Evolutionary conservation across 768 basidiomycete species (phyloP).

Genomic region (Cyclocybe cylindracea): DNA sequence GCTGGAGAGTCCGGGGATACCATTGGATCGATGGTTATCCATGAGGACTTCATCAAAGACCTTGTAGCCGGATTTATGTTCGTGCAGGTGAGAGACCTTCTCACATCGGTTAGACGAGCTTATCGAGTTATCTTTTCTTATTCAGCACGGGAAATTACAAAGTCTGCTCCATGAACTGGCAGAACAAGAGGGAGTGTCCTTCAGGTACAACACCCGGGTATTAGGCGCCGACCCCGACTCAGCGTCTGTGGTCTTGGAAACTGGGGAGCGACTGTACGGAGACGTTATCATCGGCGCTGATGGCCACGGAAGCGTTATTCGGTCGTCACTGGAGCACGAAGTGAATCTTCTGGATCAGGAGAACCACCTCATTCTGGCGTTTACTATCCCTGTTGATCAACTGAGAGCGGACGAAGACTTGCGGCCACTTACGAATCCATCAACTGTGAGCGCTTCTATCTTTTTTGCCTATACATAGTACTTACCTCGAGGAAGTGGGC

Average conservation of each 20-base stretch:
- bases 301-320: conserved; percentile 45
- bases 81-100: conserved; percentile 34
- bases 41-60: conserved; percentile 24
- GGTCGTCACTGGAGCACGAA: conserved; percentile 30
- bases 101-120: neutral
- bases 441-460: conserved; percentile 26
- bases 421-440: conserved; percentile 21
- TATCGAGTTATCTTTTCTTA: neutral
- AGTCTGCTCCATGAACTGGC: conserved; percentile 48
- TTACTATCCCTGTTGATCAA: conserved; percentile 29
- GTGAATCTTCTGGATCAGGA: conserved; percentile 15
- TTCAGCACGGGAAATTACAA: conserved; percentile 55
- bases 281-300: conserved; percentile 66
- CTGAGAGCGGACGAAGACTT: conserved; percentile 35
- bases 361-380: conserved; percentile 29
- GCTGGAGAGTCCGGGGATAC: conserved; percentile 45
- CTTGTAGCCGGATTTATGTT: conserved; percentile 42
- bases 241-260: conserved; percentile 37
- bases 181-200: conserved; percentile 44
- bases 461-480: neutral
- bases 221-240: conserved; percentile 27
- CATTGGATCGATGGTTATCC: conserved; percentile 47
- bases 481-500: conserved; percentile 10
- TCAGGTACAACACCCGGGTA: conserved; percentile 43
- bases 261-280: conserved; percentile 42